phyloP scores from a whole-genome alignment of 2,329 filamentous ascomycete genomes.

The Bipolaris victoriae region DNA sequence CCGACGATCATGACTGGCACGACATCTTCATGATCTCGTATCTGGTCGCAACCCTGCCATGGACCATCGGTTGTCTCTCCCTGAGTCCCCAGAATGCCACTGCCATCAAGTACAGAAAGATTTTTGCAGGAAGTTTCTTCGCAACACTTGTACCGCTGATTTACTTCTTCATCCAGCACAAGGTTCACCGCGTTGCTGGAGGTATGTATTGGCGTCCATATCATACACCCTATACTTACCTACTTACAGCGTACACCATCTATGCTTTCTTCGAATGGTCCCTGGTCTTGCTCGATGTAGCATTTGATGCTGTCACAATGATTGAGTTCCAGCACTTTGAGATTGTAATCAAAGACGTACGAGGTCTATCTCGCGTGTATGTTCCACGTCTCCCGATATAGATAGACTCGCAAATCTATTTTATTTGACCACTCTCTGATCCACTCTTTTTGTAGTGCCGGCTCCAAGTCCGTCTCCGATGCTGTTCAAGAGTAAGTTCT shows the following conservation, averaged over 20 bases:
- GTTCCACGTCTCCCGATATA: slow-evolving; percentile 95
- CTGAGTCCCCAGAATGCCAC: slow-evolving; percentile 83
- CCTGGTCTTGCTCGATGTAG: slow-evolving; percentile 92
- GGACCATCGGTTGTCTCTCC: slow-evolving; percentile 89
- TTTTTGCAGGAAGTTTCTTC: slow-evolving; percentile 83
- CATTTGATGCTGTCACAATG: slow-evolving; percentile 92
- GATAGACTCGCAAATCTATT: slow-evolving; percentile 56
- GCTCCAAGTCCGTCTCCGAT: slow-evolving; percentile 53
- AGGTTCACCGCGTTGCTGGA: slow-evolving; percentile 90
- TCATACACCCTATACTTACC: slow-evolving; percentile 27
- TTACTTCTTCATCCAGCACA: slow-evolving; percentile 99
- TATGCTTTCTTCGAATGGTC: slow-evolving; percentile 99
- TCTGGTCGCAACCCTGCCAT: slow-evolving; percentile 89
- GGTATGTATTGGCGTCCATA: slow-evolving; percentile 64
- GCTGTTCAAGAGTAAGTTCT: slow-evolving; percentile 67
- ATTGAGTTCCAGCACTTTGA: slow-evolving; percentile 91
- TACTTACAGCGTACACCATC: slow-evolving; percentile 80
- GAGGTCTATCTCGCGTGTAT: slow-evolving; percentile 96
- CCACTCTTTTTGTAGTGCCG: slow-evolving; percentile 50
- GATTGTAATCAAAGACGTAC: slow-evolving; percentile 84
- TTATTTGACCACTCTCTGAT: slow-evolving; percentile 46
- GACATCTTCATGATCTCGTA: slow-evolving; percentile 99
- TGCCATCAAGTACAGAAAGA: slow-evolving; percentile 88
- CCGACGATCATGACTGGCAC: slow-evolving; percentile 97
- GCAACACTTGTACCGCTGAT: slow-evolving; percentile 86